phyloP scores from a whole-genome alignment of 73 alveolate species.

The Paramecium primaurelia region DNA sequence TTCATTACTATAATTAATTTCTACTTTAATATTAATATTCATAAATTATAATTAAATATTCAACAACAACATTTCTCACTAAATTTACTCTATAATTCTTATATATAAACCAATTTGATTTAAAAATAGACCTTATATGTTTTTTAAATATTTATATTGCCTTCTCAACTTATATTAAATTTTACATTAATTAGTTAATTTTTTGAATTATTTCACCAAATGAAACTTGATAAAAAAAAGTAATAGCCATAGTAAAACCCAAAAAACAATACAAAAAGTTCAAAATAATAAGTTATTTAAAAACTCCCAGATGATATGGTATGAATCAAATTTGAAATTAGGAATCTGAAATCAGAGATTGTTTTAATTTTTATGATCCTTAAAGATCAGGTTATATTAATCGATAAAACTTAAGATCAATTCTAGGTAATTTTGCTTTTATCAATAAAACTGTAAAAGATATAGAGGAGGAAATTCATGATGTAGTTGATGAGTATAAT shows the following conservation, averaged over 20 bases:
- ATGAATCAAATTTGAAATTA: background rate
- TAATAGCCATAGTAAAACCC: background rate
- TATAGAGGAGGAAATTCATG: conserved; percentile 45
- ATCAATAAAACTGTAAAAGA: conserved; percentile 53
- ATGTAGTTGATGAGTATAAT: background rate
- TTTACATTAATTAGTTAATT: background rate
- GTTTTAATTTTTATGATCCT: conserved; percentile 50
- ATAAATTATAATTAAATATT: background rate
- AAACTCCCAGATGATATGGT: conserved; percentile 62
- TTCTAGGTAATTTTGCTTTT: conserved; percentile 52
- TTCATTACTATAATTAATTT: conserved; percentile 18
- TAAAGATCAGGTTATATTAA: conserved; percentile 22
- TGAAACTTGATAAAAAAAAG: background rate
- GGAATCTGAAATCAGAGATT: conserved; percentile 56
- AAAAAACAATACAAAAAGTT: background rate
- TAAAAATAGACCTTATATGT: no score
- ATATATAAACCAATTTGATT: no score
- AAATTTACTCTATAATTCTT: background rate
- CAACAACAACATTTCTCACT: background rate
- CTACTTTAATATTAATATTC: background rate
- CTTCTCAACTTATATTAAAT: background rate
- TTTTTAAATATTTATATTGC: background rate
- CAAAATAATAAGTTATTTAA: background rate
- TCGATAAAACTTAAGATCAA: conserved; percentile 26
- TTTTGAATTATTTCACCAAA: background rate